Conservation (phyloP, 371 early-diverging fungal species). For the Dinochytrium kinnereticum region DNA sequence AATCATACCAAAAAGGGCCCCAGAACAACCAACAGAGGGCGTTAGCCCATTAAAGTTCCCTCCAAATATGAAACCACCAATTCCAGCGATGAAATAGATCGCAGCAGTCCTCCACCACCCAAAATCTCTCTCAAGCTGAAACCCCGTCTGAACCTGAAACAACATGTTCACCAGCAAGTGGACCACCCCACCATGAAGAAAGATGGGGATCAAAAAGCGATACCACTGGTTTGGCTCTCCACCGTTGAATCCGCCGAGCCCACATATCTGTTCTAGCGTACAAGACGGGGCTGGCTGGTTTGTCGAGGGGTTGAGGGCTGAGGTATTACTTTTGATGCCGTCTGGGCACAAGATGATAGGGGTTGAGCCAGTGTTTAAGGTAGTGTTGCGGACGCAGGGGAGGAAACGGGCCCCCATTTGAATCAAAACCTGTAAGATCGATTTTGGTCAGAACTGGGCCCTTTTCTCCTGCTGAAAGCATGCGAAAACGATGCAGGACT, state of each 20-base stretch:
- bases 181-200: constrained; percentile 84
- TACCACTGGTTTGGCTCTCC: constrained; percentile 71
- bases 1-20: constrained; percentile 74
- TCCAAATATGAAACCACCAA: constrained; percentile 83
- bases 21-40: constrained; percentile 81
- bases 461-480: no score
- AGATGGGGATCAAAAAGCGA: constrained; percentile 83
- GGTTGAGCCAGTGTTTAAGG: constrained; percentile 21
- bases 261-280: constrained; percentile 50
- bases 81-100: constrained; percentile 78
- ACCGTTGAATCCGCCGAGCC: constrained; percentile 40
- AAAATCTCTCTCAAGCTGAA: constrained; percentile 74
- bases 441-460: no score
- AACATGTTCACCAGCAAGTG: constrained; percentile 80
- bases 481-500: background rate
- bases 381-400: constrained; percentile 54
- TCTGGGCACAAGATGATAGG: constrained; percentile 36
- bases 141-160: constrained; percentile 73
- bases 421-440: constrained; percentile 50
- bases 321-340: constrained; percentile 29
- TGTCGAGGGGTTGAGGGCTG: constrained; percentile 8
- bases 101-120: constrained; percentile 76
- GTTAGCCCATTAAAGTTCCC: constrained; percentile 65
- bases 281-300: constrained; percentile 33
- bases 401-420: constrained; percentile 57